Evolutionary conservation across 164 flowering plant species (phyloP), one percentile per base, ranked within the genome.

Genomic region (Magnolia changhungtana): DNA sequence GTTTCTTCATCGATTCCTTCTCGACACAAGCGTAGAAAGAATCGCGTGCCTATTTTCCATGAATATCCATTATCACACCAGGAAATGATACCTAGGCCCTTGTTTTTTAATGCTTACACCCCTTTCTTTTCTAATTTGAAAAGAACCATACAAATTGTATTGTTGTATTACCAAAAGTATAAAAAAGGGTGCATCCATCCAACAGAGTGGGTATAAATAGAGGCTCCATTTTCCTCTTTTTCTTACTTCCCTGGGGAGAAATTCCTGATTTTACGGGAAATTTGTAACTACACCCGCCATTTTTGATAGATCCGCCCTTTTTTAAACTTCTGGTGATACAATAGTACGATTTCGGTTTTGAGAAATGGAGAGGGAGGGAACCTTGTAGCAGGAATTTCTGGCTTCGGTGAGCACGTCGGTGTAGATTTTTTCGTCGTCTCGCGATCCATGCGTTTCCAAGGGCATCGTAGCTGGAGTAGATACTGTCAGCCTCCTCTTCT

Each of bases 301-400:
- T 37, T 37, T 37, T 37, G 0, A 37, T 37, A 37, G 45, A 37
- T 37, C 45, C 45, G 45, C 45, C 45, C 45, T 37, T 37, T 37
- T 37, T 37, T 4, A 37, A 37, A 37, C 45, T 3, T 37, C 45
- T 37, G 45, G 45, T 37, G 45, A 37, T 37, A 37, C 45, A 37
- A 37, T 37, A 37, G 45, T 37, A 37, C 45, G 7, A 37, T 5
- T 37, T 37, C 2, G 6, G 45, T 37, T 37, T 37, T 37, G 51
- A 45, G 27, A 20, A 49, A 9, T 27, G 61, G 8, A 71, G n/a
- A 51, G 24, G 69, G 66, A 29, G 29, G 70, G 50, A 51, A 84
- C 98, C 91, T 92, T 90, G 85, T 93, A 93, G 88, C 98, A 95
- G 69, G 94, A 85, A 73, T 86, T 68, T 74, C 98, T 83, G 5